A percentile compares a stretch with the other conserved stretches of the same genome.
These are phyloP conservation scores for Salix viminalis DNA, from an alignment of 345 rosid genomes.

Conservation along the genomic window DNA sequence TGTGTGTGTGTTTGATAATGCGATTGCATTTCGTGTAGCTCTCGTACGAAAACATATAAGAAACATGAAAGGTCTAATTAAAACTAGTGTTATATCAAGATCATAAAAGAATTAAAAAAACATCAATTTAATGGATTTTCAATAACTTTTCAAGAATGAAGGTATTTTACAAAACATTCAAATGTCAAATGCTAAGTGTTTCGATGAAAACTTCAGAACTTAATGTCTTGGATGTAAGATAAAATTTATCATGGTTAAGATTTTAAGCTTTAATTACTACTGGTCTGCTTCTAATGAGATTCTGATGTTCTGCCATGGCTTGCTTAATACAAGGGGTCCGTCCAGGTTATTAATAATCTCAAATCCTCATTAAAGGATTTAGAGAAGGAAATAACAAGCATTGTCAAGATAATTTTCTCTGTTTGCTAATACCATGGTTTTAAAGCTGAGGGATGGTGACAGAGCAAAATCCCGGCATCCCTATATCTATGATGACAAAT, in stretches of 20 bases:
- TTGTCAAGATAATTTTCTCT: background rate
- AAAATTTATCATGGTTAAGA: background rate
- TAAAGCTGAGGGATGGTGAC: background rate
- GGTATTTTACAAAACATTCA: too few relatives aligned
- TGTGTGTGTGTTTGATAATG: too few relatives aligned
- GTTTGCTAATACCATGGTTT: background rate
- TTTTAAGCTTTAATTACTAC: background rate
- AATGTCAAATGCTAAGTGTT: background rate
- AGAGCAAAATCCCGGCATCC: background rate
- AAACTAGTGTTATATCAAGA: too few relatives aligned
- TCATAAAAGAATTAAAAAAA: too few relatives aligned
- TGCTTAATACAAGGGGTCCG: background rate
- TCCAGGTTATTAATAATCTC: background rate
- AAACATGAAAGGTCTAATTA: too few relatives aligned
- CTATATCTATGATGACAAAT: background rate
- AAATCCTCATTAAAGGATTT: background rate
- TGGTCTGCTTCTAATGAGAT: background rate
- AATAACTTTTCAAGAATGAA: too few relatives aligned
- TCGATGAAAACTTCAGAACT: background rate
- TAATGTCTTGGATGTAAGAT: background rate
- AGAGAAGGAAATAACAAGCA: background rate
- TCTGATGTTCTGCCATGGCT: background rate
- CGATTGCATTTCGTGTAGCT: too few relatives aligned
- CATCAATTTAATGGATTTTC: too few relatives aligned
- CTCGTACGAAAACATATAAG: too few relatives aligned